Percentiles rank a stretch among this genome's conserved stretches.
phyloP scores from a whole-genome alignment of 495 filamentous ascomycete genomes.

The Penicillium cinerascens region DNA sequence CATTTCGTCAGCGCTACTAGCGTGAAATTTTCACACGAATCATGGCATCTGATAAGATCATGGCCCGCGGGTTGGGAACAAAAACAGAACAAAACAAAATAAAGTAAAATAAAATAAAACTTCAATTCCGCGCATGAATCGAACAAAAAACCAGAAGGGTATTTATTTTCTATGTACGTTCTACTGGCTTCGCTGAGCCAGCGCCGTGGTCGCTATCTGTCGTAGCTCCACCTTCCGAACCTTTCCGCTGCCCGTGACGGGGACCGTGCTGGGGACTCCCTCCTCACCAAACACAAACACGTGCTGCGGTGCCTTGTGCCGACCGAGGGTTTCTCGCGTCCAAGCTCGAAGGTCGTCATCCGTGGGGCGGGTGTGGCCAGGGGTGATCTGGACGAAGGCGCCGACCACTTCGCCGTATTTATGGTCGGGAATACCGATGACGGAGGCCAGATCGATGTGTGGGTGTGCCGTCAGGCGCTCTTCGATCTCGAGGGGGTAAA shows the following conservation, averaged over 20 bases:
- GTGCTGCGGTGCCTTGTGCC: conserved; percentile 64
- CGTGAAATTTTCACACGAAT: neutral
- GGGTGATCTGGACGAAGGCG: conserved; percentile 50
- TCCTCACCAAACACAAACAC: conserved; percentile 64
- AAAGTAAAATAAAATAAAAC: no score
- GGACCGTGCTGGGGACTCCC: conserved; percentile 52
- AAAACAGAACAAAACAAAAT: no score
- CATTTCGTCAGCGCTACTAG: no score
- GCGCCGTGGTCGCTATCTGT: conserved; percentile 48
- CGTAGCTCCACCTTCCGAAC: conserved; percentile 66
- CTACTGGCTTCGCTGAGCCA: conserved; percentile 26
- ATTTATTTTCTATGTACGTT: neutral
- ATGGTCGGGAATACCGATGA: conserved; percentile 59
- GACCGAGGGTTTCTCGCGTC: conserved; percentile 57
- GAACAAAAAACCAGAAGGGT: neutral
- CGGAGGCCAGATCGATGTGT: conserved; percentile 52
- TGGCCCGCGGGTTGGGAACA: neutral
- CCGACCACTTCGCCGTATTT: conserved; percentile 67
- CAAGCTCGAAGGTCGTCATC: conserved; percentile 55
- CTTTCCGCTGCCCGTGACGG: conserved; percentile 69
- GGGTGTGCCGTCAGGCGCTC: conserved; percentile 59
- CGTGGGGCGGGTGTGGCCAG: conserved; percentile 30
- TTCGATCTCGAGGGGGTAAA: conserved; percentile 71
- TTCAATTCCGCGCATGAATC: neutral
- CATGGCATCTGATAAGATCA: conserved; percentile 14